phyloP scores from a whole-genome alignment of 257 asterid genomes.

The Galeopsis tetrahit region DNA sequence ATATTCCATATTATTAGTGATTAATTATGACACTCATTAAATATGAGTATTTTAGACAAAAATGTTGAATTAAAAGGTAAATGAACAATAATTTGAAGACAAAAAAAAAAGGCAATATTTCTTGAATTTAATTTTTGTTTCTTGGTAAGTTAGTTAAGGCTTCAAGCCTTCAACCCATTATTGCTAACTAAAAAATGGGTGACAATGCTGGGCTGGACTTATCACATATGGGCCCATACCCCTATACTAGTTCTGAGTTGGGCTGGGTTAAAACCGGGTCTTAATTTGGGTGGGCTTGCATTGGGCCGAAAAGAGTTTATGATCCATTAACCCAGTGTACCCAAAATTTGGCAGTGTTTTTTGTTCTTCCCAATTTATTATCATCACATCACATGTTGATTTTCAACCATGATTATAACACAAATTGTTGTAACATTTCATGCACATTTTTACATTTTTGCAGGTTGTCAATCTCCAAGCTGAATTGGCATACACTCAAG shows the following conservation, averaged over 20 bases:
- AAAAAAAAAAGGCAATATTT: too few species aligned
- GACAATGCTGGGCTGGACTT: background rate
- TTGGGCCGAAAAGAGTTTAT: background rate
- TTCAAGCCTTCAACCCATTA: background rate
- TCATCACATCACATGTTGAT: too few species aligned
- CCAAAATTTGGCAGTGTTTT: too few species aligned
- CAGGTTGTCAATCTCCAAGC: slow-evolving; percentile 87
- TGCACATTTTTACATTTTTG: background rate
- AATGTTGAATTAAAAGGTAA: too few species aligned
- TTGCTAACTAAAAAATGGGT: slow-evolving; percentile 6
- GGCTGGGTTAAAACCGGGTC: background rate
- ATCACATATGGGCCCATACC: background rate
- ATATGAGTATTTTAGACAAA: too few species aligned
- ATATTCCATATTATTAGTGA: too few species aligned
- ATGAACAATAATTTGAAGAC: too few species aligned
- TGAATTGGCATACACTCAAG: slow-evolving; percentile 78
- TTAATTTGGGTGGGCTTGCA: background rate
- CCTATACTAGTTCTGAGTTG: slow-evolving; percentile 3
- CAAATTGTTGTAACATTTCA: background rate
- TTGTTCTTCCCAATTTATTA: too few species aligned
- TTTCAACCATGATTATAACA: background rate
- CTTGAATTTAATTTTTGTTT: background rate
- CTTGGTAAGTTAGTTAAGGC: background rate
- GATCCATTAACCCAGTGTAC: background rate
- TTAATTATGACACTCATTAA: too few species aligned